phyloP scores from a whole-genome alignment of 257 asterid genomes.

The Solanum clarkiae region DNA sequence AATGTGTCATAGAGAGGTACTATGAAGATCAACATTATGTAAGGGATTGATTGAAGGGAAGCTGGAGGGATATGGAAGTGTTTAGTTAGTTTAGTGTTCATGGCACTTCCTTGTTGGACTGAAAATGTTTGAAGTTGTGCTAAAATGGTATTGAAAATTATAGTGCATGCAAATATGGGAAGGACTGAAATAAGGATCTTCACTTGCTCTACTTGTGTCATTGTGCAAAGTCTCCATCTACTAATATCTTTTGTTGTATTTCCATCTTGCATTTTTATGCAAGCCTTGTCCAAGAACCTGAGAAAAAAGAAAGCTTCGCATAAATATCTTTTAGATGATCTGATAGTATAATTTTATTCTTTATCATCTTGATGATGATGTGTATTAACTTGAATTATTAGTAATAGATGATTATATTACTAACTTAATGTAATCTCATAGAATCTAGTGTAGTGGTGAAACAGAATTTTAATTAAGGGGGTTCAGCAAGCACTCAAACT shows the following conservation, averaged over 20 bases:
- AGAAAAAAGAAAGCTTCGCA: neutral
- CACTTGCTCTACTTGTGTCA: slow-evolving; percentile 70
- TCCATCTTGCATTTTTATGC: slow-evolving; percentile 38
- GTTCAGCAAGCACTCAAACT: no score
- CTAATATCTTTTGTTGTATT: slow-evolving; percentile 20
- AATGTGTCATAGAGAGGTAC: slow-evolving; percentile 74
- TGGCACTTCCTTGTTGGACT: slow-evolving; percentile 80
- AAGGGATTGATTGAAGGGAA: slow-evolving; percentile 91
- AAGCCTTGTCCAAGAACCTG: slow-evolving; percentile 93
- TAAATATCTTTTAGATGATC: neutral
- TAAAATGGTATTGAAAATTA: slow-evolving; percentile 74
- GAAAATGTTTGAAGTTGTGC: slow-evolving; percentile 96
- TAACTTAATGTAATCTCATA: no score
- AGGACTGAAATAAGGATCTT: slow-evolving; percentile 48
- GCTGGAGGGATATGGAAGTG: slow-evolving; percentile 86
- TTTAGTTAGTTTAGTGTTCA: slow-evolving; percentile 54
- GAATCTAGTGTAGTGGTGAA: no score
- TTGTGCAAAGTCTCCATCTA: slow-evolving; percentile 48
- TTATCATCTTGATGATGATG: neutral
- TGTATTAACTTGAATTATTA: neutral
- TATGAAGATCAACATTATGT: slow-evolving; percentile 56
- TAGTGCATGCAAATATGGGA: slow-evolving; percentile 89
- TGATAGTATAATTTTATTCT: neutral
- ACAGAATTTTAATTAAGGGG: no score
- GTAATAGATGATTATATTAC: no score